phyloP scores from a whole-genome alignment of 2,329 filamentous ascomycete species.

The Parascedosporium putredinis region DNA sequence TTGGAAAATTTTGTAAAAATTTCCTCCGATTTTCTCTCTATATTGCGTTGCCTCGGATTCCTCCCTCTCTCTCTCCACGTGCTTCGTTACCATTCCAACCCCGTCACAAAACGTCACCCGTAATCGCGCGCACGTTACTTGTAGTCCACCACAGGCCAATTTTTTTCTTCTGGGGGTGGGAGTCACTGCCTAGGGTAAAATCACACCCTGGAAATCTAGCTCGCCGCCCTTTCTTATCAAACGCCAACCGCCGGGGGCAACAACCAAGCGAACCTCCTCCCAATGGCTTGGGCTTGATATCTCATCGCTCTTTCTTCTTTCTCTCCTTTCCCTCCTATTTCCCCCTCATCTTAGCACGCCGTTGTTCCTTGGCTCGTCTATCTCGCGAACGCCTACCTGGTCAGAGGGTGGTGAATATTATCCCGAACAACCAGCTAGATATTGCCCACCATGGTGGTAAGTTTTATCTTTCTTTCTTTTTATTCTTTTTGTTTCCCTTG shows the following conservation, averaged over 20 bases:
- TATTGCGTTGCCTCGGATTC: neutral
- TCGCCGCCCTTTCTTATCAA: neutral
- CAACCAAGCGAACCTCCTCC: neutral
- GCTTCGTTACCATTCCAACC: too few relatives aligned
- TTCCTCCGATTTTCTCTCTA: neutral
- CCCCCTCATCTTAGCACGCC: neutral
- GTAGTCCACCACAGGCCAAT: too few relatives aligned
- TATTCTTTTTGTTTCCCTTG: too few relatives aligned
- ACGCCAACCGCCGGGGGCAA: neutral
- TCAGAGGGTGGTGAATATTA: too few relatives aligned
- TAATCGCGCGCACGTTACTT: too few relatives aligned
- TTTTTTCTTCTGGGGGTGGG: too few relatives aligned
- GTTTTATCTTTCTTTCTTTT: neutral
- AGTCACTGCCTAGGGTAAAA: neutral
- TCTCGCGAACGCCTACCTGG: neutral
- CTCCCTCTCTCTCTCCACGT: too few relatives aligned
- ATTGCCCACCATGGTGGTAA: constrained; percentile 6
- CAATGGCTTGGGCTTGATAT: constrained; percentile 1
- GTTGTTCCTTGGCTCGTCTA: neutral
- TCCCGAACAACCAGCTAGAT: too few relatives aligned
- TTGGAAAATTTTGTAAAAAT: too few relatives aligned
- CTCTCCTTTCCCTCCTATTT: neutral
- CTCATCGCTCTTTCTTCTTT: neutral
- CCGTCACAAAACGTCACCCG: neutral
- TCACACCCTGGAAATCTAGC: neutral